Conservation (phyloP, 1,284 basidiomycete genomes). For the Bondarzewia mesenterica region DNA sequence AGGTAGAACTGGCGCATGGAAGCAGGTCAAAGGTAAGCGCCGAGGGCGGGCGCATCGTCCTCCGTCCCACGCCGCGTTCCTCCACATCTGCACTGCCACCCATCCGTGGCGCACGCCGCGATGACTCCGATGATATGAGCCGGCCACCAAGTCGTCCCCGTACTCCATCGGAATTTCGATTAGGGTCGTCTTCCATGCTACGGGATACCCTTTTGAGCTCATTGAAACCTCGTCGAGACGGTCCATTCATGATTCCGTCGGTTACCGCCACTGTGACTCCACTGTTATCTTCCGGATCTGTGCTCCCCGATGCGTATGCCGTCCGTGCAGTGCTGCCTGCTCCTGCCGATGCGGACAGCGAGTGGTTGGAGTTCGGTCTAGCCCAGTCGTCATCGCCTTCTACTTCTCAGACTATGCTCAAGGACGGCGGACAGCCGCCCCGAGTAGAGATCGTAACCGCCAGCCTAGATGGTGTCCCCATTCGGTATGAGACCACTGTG, state of each 20-base stretch:
- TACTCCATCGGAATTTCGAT: constrained; percentile 18
- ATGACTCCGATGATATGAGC: constrained; percentile 13
- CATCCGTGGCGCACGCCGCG: constrained; percentile 9
- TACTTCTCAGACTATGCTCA: not conserved
- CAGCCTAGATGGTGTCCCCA: constrained; percentile 57
- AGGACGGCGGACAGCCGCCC: constrained; percentile 20
- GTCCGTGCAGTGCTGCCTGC: constrained; percentile 50
- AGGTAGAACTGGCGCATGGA: constrained; percentile 51
- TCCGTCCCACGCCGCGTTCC: constrained; percentile 27
- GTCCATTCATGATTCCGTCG: constrained; percentile 53
- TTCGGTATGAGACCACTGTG: constrained; percentile 44
- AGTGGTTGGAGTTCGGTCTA: constrained; percentile 75
- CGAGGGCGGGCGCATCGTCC: constrained; percentile 48
- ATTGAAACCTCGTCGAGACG: constrained; percentile 38
- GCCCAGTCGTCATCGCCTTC: constrained; percentile 25
- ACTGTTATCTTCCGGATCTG: constrained; percentile 22
- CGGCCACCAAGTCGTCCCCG: constrained; percentile 23
- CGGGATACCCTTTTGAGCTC: constrained; percentile 19
- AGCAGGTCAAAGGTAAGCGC: constrained; percentile 46
- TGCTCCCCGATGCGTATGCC: constrained; percentile 40
- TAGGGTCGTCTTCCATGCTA: constrained; percentile 16
- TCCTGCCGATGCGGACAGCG: constrained; percentile 46
- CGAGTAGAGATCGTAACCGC: constrained; percentile 48
- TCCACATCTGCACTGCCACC: constrained; percentile 7
- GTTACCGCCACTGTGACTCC: constrained; percentile 48